Evolutionary conservation across 176 grass and related monocot species (phyloP).

Genomic region (Triticum timopheevii): DNA sequence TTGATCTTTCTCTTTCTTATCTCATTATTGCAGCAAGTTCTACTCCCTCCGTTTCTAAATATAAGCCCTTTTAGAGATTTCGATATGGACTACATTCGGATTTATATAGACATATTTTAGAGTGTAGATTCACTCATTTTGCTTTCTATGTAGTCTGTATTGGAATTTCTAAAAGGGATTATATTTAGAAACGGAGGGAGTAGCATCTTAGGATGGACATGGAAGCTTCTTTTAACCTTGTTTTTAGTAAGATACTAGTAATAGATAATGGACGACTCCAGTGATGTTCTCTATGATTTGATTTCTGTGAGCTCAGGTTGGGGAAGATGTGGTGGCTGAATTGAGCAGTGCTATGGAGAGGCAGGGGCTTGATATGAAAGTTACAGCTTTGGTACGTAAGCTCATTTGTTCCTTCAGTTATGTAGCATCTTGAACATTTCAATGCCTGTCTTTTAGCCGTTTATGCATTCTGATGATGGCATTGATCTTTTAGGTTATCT

Average conservation of each 20-base stretch:
- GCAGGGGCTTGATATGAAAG: conserved; percentile 90
- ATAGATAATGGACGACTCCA: not conserved
- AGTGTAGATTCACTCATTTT: too few species aligned
- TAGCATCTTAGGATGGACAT: not conserved
- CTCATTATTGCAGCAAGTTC: not conserved
- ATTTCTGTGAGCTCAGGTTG: conserved; percentile 58
- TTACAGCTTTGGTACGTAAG: conserved; percentile 62
- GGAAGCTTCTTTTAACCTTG: not conserved
- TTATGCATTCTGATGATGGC: not conserved
- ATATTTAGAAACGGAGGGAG: too few species aligned
- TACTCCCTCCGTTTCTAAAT: too few species aligned
- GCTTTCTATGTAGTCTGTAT: too few species aligned
- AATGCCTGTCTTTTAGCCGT: not conserved
- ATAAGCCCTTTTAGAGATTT: too few species aligned
- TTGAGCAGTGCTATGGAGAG: conserved; percentile 75
- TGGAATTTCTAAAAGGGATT: too few species aligned
- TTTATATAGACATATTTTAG: too few species aligned
- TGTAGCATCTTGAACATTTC: not conserved
- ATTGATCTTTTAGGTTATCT: not conserved
- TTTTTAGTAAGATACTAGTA: not conserved
- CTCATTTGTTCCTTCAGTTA: conserved; percentile 20
- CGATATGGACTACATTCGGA: too few species aligned
- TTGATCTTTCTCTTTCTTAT: not conserved
- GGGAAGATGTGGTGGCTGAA: conserved; percentile 86
- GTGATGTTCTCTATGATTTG: conserved; percentile 19